A percentile compares a stretch with the other conserved stretches of the same genome.
phyloP scores from a whole-genome alignment of 2,329 filamentous ascomycete genomes.

The Chalaropsis ovoidea region DNA sequence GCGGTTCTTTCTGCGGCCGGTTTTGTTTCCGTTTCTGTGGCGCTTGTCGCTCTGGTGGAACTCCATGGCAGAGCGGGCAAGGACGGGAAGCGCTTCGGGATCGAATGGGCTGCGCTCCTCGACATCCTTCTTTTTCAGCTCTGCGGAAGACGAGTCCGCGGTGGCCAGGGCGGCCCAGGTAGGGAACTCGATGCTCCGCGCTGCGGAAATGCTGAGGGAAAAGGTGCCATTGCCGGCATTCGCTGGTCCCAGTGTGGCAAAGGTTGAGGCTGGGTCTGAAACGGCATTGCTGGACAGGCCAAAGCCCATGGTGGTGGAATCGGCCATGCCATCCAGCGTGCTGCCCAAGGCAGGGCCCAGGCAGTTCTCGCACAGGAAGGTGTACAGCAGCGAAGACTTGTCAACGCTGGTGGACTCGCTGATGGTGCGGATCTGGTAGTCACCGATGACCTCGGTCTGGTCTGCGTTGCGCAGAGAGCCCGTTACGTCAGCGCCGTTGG shows the following conservation, averaged over 20 bases:
- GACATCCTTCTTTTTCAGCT: constrained; percentile 15
- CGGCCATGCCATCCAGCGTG: constrained; percentile 27
- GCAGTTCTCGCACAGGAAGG: constrained; percentile 38
- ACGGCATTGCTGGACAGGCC: constrained; percentile 30
- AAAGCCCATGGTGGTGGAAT: constrained; percentile 33
- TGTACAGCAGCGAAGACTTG: constrained; percentile 37
- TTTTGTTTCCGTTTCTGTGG: constrained; percentile 7
- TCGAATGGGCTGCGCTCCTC: constrained; percentile 4
- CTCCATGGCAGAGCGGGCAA: constrained; percentile 15
- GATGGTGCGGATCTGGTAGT: constrained; percentile 36
- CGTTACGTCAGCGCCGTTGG: constrained; percentile 35
- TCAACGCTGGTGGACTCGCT: constrained; percentile 37
- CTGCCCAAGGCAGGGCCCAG: constrained; percentile 31
- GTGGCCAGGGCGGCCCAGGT: constrained; percentile 27
- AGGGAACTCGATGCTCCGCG: constrained; percentile 27
- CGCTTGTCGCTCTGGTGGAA: neutral
- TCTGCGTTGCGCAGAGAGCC: constrained; percentile 38
- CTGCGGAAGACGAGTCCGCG: neutral
- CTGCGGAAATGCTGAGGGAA: constrained; percentile 26
- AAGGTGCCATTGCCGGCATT: constrained; percentile 28
- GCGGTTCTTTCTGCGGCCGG: neutral
- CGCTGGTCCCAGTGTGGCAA: constrained; percentile 26
- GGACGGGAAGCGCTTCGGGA: neutral
- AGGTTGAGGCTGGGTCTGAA: constrained; percentile 25
- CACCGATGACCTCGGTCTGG: constrained; percentile 36